A percentile compares a stretch with the other conserved stretches of the same genome.
phyloP scores from a whole-genome alignment of 768 basidiomycete genomes.

The Suillus discolor region DNA sequence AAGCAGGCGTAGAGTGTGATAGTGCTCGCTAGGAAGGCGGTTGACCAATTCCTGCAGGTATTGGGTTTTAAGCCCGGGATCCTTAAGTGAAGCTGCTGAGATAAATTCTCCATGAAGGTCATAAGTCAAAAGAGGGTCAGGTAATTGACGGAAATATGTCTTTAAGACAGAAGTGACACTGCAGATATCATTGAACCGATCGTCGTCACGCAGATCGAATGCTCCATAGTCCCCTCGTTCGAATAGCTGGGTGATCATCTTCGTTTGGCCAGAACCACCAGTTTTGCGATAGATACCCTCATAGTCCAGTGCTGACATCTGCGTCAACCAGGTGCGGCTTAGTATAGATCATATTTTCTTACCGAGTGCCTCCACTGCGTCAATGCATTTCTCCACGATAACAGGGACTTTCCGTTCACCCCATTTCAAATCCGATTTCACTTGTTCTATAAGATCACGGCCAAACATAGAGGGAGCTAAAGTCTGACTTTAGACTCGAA shows the following conservation, averaged over 20 bases:
- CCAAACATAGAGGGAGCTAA: constrained; percentile 92
- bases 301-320: constrained; percentile 78
- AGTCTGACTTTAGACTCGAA: constrained; percentile 16
- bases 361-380: constrained; percentile 89
- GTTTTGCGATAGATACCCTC: constrained; percentile 99
- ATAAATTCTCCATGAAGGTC: constrained; percentile 92
- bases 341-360: constrained; percentile 26
- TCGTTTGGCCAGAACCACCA: constrained; percentile 90
- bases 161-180: constrained; percentile 97
- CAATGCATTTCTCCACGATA: constrained; percentile 95
- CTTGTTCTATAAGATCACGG: constrained; percentile 84
- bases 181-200: constrained; percentile 96
- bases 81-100: constrained; percentile 68
- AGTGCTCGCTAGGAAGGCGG: constrained; percentile 85
- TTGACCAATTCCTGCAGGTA: constrained; percentile 69
- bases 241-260: constrained; percentile 91
- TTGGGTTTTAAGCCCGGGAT: constrained; percentile 57
- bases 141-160: constrained; percentile 92
- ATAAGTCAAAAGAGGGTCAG: constrained; percentile 87
- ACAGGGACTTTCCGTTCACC: constrained; percentile 73
- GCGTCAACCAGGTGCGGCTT: constrained; percentile 5
- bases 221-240: constrained; percentile 88
- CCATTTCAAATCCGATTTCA: constrained; percentile 61
- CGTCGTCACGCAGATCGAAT: constrained; percentile 85
- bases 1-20: constrained; percentile 76